phyloP scores from a whole-genome alignment of 2,329 filamentous ascomycete species.

The Sclerotinia spermophila region DNA sequence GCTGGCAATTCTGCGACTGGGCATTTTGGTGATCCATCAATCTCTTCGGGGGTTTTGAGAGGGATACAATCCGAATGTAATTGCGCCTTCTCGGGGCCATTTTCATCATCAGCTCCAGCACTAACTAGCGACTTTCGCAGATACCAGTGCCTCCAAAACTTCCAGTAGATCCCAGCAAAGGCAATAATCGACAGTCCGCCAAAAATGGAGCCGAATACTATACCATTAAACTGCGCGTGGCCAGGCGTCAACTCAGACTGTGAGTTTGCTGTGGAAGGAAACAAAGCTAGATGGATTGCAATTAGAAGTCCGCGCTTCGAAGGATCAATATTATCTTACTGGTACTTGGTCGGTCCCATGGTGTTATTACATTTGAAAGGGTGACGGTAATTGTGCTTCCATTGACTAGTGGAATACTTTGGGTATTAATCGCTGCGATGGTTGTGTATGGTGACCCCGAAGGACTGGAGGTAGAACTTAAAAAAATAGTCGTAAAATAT shows the following conservation, averaged over 20 bases:
- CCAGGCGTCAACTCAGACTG: not conserved
- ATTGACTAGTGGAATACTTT: not conserved
- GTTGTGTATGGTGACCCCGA: not conserved
- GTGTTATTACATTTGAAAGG: not conserved
- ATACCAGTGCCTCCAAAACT: not conserved
- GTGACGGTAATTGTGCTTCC: not conserved
- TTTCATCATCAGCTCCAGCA: not conserved
- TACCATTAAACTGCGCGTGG: not conserved
- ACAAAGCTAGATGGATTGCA: not conserved
- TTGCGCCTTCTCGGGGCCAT: not conserved
- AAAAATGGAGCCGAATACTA: not conserved
- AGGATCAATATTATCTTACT: not conserved
- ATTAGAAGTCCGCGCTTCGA: not conserved
- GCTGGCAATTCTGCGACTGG: conserved; percentile 1
- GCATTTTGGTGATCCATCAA: not conserved
- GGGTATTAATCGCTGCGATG: not conserved
- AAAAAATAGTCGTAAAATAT: not conserved
- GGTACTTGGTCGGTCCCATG: not conserved
- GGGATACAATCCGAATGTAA: not conserved
- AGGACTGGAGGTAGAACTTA: no score
- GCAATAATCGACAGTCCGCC: not conserved
- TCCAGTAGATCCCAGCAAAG: not conserved
- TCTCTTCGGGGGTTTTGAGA: not conserved
- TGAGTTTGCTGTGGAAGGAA: not conserved
- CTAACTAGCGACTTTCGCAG: not conserved